Evolutionary conservation across 2,329 filamentous ascomycete genomes (phyloP), one percentile per base, ranked within the genome.

Genomic region (Microcera coccophila): DNA sequence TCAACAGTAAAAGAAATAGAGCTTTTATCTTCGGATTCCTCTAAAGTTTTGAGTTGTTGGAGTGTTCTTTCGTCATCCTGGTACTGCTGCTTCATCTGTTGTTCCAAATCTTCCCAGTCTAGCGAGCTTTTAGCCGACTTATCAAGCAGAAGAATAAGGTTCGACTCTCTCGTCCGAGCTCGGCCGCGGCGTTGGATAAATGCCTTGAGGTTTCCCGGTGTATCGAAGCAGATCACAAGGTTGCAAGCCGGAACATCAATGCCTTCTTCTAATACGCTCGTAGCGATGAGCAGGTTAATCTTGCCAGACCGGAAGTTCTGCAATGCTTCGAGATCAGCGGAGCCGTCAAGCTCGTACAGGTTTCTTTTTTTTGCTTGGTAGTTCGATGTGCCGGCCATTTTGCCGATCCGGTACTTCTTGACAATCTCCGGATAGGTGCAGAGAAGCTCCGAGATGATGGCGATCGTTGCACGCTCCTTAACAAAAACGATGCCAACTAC

Each of bases 1-100:
- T 66, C 46, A 4, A 76, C 63, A 14, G 56, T 51, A 35, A 75
- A 67, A n/a, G 22, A 58, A 0, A 47, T 36, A 4, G 47, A 41
- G 24, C 33, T 47, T 10, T 22, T 59, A 22, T 49, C 58, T 38
- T 61, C 60, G 1, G 53, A 49, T 2, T 74, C 67, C 49, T 87
- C 81, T 3, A 77, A 52, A 3, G 67, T 52, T 36, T 72, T 58
- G 0, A 79, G 60, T 12, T 69, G 58, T 16, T 71, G 56, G 1
- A 74, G 58, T 38, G 75, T 63, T 17, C 83, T 72, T 47, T 75
- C 62, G 5, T 89, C 80, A 34, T 87, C 75, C 47, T 82, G 75
- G 54, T 88, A 94, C 0, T 75, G 73, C 36, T 65, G 60, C 53
- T 82, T 85, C 84, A 95, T 90, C n/a, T 79, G 70, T 3, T 72